A percentile compares a stretch with the other conserved stretches of the same genome.
These are phyloP conservation scores for Vitis labrusca DNA, from an alignment of 164 flowering plant species.

Conservation along the genomic window DNA sequence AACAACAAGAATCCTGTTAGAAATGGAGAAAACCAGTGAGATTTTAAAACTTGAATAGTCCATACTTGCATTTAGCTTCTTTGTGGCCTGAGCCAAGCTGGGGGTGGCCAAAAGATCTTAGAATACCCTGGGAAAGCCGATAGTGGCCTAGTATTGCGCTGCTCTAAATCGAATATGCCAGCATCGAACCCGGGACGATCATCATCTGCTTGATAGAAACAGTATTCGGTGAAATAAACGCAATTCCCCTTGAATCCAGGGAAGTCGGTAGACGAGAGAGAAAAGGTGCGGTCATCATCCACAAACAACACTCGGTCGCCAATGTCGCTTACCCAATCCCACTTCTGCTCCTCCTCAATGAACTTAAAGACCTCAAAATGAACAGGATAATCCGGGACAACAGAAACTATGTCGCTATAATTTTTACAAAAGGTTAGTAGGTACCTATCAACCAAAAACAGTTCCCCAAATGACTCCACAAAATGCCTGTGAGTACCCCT, in stretches of 20 bases:
- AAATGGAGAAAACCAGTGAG: too few relatives aligned
- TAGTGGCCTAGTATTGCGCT: background rate
- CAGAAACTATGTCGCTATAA: too few relatives aligned
- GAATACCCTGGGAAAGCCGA: background rate
- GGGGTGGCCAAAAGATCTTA: slow-evolving; percentile 4
- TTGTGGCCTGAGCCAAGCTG: background rate
- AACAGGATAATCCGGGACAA: slow-evolving; percentile 2
- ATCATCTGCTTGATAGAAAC: background rate
- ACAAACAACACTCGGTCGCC: slow-evolving; percentile 1
- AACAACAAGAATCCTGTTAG: too few relatives aligned
- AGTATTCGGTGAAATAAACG: background rate
- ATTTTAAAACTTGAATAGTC: too few relatives aligned
- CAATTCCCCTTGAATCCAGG: background rate
- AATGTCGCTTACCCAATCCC: background rate
- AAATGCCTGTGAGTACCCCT: too few relatives aligned
- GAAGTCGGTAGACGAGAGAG: background rate
- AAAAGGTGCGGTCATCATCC: background rate
- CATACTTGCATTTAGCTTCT: background rate
- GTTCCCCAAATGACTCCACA: too few relatives aligned
- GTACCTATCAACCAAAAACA: too few relatives aligned
- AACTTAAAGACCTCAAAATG: background rate
- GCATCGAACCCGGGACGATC: background rate
- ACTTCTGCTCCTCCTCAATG: background rate
- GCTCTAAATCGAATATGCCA: slow-evolving; percentile 3
- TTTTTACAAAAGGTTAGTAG: too few relatives aligned